Conservation (phyloP, 176 grass and related monocot species). For the Chloris gayana region DNA sequence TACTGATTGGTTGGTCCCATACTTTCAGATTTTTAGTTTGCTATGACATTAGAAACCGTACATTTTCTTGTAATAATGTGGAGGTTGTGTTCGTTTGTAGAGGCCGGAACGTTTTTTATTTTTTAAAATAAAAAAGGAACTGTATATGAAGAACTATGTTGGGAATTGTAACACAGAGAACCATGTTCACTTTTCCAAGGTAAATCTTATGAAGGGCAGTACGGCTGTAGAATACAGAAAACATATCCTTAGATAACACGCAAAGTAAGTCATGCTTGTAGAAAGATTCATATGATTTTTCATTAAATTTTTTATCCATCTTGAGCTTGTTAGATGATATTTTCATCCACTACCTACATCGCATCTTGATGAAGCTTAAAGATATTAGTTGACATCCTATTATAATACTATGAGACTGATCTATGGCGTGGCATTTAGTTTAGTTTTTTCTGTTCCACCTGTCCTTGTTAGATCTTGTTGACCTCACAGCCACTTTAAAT, state of each 20-base stretch:
- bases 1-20: background rate
- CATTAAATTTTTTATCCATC: background rate
- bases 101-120: no score
- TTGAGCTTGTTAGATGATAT: background rate
- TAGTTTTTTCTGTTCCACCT: conserved; percentile 6
- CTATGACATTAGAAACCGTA: background rate
- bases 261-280: background rate
- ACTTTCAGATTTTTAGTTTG: background rate
- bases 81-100: no score
- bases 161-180: background rate
- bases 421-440: background rate
- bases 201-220: background rate
- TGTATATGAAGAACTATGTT: background rate
- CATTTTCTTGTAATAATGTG: no score
- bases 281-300: background rate
- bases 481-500: background rate
- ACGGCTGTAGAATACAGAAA: background rate
- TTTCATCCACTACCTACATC: background rate
- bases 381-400: background rate
- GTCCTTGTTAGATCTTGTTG: conserved; percentile 19
- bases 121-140: no score
- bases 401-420: background rate
- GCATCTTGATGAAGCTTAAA: background rate
- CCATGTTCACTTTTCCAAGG: background rate
- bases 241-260: background rate